These are phyloP conservation scores for Chenopodium album DNA, from an alignment of 148 eudicot species.

Conservation along the genomic window DNA sequence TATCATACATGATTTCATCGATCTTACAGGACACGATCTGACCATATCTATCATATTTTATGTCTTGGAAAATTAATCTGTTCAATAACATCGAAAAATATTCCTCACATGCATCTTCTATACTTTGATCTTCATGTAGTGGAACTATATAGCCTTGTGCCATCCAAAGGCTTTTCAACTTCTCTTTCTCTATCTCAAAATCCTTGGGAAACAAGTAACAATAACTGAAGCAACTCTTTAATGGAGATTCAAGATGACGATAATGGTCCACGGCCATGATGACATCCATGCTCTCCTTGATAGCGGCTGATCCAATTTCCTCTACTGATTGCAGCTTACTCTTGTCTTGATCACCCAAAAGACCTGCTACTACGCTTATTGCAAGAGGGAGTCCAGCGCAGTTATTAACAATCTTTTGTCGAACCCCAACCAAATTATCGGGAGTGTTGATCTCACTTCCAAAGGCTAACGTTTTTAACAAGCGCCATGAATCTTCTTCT, in stretches of 20 bases:
- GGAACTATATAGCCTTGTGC: constrained; percentile 2
- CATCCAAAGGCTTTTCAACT: neutral
- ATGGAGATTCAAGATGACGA: neutral
- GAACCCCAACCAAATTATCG: neutral
- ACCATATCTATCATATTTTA: neutral
- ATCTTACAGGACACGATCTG: neutral
- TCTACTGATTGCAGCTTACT: neutral
- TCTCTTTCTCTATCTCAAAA: neutral
- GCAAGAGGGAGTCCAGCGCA: neutral
- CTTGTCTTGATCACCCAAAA: neutral
- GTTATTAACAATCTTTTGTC: neutral
- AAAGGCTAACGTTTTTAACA: neutral
- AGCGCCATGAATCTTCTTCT: neutral
- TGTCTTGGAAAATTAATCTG: neutral
- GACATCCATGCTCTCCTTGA: too few species aligned
- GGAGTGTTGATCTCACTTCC: neutral
- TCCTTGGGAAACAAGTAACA: neutral
- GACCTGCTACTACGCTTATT: neutral
- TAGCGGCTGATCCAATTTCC: neutral
- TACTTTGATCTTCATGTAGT: neutral
- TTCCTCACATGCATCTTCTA: neutral
- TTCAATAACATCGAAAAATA: neutral
- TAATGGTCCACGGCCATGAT: neutral
- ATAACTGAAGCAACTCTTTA: neutral
- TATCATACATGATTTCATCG: neutral